phyloP scores from a whole-genome alignment of 345 rosid genomes.

The Salix arbutifolia region DNA sequence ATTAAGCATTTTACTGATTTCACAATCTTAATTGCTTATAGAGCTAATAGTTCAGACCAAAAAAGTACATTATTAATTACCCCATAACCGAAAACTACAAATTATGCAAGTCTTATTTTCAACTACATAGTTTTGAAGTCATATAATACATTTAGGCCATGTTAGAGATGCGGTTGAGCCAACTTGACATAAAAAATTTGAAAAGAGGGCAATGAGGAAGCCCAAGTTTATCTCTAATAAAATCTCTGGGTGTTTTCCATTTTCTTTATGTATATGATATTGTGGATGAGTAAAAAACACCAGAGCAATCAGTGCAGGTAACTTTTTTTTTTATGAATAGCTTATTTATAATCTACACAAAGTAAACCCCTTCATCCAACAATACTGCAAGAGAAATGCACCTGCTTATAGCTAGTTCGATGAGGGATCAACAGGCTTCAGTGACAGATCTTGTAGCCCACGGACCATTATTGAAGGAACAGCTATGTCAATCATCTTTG shows the following conservation, averaged over 20 bases:
- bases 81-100: too few species aligned
- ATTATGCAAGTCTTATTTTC: too few species aligned
- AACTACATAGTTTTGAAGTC: too few species aligned
- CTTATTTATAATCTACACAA: neutral
- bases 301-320: neutral
- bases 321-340: too few species aligned
- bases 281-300: neutral
- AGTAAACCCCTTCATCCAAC: neutral
- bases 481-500: conserved; percentile 85
- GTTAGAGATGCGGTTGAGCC: too few species aligned
- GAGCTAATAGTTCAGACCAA: too few species aligned
- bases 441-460: conserved; percentile 65
- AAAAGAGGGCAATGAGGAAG: neutral
- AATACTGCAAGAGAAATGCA: neutral
- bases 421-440: conserved; percentile 9
- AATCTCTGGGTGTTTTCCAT: neutral
- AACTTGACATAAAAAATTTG: too few species aligned
- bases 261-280: neutral
- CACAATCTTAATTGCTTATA: too few species aligned
- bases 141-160: too few species aligned
- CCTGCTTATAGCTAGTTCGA: neutral
- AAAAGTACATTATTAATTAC: too few species aligned
- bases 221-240: neutral
- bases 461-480: conserved; percentile 83
- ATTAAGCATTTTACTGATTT: too few species aligned